phyloP scores from a whole-genome alignment of 1,139 yeast genomes.

The Kodamaea fungicola region DNA sequence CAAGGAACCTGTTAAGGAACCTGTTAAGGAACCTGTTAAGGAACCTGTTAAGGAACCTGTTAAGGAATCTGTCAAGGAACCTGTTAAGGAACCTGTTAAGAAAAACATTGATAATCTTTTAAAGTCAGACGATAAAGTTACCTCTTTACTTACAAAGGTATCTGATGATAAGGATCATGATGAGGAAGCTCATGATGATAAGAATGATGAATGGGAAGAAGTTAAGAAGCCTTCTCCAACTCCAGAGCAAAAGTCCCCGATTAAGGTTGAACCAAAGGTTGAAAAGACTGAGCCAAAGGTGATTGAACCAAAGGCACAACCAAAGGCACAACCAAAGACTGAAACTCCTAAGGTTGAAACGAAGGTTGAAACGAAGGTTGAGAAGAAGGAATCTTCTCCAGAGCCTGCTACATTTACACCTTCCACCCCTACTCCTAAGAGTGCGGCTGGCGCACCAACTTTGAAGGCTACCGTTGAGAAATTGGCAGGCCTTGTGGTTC shows the following conservation, averaged over 20 bases:
- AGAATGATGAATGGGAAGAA: conserved; percentile 44
- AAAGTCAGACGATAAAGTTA: conserved; percentile 38
- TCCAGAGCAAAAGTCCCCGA: conserved; percentile 10
- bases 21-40: conserved; percentile 2
- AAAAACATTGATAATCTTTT: conserved; percentile 39
- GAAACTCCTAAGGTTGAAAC: conserved; percentile 9
- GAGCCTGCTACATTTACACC: conserved; percentile 10
- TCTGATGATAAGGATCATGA: conserved; percentile 36
- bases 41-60: conserved; percentile 1
- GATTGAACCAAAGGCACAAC: conserved; percentile 10
- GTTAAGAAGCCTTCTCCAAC: conserved; percentile 15
- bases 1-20: conserved; percentile 10
- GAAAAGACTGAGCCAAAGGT: conserved; percentile 9
- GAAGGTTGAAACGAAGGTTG: conserved; percentile 4
- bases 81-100: conserved; percentile 9
- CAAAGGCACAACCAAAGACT: conserved; percentile 7
- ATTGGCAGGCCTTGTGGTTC: conserved; percentile 52
- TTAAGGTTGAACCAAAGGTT: conserved; percentile 16
- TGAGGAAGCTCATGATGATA: conserved; percentile 30
- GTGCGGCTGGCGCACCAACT: conserved; percentile 45
- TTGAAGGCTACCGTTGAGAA: conserved; percentile 68
- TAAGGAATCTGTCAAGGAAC: no score
- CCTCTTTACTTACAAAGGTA: conserved; percentile 36
- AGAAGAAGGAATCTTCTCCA: conserved; percentile 9
- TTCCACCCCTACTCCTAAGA: conserved; percentile 19